Evolutionary conservation across 176 grass and related monocot genomes (phyloP), one percentile per base, ranked within the genome.

Genomic region (Otatea glauca): DNA sequence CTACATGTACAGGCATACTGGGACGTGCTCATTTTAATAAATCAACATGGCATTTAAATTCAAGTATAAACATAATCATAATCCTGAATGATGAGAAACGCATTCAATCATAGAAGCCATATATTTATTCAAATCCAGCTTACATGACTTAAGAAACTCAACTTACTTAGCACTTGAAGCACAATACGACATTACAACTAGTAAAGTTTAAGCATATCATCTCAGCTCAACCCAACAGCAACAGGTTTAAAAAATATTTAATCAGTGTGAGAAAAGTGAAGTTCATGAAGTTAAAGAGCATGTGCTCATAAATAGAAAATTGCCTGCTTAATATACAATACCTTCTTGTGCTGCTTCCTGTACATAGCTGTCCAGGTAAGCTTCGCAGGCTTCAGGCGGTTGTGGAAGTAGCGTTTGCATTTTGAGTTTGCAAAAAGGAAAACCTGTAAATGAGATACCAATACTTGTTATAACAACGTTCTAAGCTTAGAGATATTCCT

Each of bases 301-400:
- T 38, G 13, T 6, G 0, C 1, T 18, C 15, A 72, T 34, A 64
- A 6, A 9, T 18, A 35, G 7, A 62, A 35, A 79, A 32, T 21
- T 4, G 17, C 2, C 3, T 0, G 0, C 18, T 3, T 17, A 16
- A 42, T 23, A 38, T n/a, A 39, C 41, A 51, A 16, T 83, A 94
- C 92, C 92, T 94, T 94, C 81, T 94, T 94, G 87, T 94, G 92
- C 42, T 94, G 92, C 87, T 94, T 94, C 87, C 92, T 72, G 89
- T 94, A 94, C 89, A 94, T 94, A 39, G 92, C 92, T 49, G 92
- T 94, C 92, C 92, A 94, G 43, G 89, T 83, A 87, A 94, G 92
- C 81, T 94, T 94, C 0, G 87, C 92, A 62, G 92, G 92, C 89
- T 94, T 94, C 68, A 94, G 86, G 21, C 92, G 89, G 87, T 94